phyloP scores from a whole-genome alignment of 768 basidiomycete species.

The Cyclocybe aegerita region DNA sequence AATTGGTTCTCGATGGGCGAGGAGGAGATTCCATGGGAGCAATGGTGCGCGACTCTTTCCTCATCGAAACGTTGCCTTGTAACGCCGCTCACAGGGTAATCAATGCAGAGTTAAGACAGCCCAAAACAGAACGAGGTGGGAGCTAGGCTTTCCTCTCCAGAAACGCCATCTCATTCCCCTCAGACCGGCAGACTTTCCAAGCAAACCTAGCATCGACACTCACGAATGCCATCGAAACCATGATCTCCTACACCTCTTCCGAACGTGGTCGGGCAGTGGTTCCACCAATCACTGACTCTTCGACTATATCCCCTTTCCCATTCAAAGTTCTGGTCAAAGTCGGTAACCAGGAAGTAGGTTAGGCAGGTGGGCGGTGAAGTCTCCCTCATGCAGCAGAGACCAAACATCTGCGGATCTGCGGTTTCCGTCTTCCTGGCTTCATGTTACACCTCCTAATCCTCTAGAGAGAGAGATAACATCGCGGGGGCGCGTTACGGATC shows the following conservation, averaged over 20 bases:
- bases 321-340: conserved; percentile 67
- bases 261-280: conserved; percentile 74
- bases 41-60: conserved; percentile 51
- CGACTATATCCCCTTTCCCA: conserved; percentile 80
- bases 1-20: conserved; percentile 78
- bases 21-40: conserved; percentile 87
- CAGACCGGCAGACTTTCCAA: conserved; percentile 53
- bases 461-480: no score
- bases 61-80: background rate
- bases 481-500: no score
- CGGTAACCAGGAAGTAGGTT: conserved; percentile 61
- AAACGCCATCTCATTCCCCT: background rate
- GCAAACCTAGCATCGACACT: conserved; percentile 59
- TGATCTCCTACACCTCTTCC: conserved; percentile 78
- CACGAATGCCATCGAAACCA: conserved; percentile 64
- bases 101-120: conserved; percentile 77
- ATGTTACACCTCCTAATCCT: no score
- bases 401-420: background rate
- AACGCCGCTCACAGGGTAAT: conserved; percentile 53
- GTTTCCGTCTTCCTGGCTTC: no score
- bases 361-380: background rate
- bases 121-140: conserved; percentile 60
- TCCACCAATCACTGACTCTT: conserved; percentile 75
- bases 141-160: background rate
- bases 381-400: background rate